Evolutionary conservation across 306 rosid genomes (phyloP), one percentile per base, ranked within the genome.

Genomic region (Arachis stenosperma): DNA sequence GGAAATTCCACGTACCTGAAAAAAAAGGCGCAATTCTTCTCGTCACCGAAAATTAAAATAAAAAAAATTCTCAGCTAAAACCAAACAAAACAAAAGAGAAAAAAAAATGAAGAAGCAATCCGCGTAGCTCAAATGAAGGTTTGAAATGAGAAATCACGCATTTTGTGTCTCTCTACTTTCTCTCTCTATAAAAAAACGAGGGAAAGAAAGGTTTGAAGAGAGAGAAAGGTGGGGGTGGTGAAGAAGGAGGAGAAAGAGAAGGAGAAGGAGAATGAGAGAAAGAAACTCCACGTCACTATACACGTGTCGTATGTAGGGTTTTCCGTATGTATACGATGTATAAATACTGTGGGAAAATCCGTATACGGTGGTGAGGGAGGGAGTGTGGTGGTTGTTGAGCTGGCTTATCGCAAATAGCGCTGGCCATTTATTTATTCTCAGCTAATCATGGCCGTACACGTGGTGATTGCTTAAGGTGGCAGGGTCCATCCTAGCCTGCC

Each of bases 241-340:
- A 52, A 33, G 74, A 15, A 39, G 81, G 54, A 72, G 79, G 46
- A 65, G 75, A n/a, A 40, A 57, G 11, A 15, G 81, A 59, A 69
- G 79, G 48, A 39, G 53, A 30, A 48, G 52, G 81, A 75, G 83
- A 73, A 33, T 75, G 59, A 56, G 85, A 58, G 89, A 81, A 81
- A 74, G 80, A 60, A 75, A 57, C 8, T 61, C 96, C 97, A 91
- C 95, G 97, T 94, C 96, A 91, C 51, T 77, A 5, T 42, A 84
- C 99, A 94, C 97, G 97, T 94, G 99, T 90, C 86, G 67, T 61
- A 71, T 54, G 44, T 2, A 0, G 11, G 46, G 41, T n/a, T 0
- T 40, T 74, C 61, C 69, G 88, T 84, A 87, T 73, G 66, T 81
- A 65, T 81, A 86, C 78, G 70, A 72, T 79, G 86, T 80, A 81